Evolutionary conservation across 768 basidiomycete genomes (phyloP).

Genomic region (Phanerochaete carnosa): DNA sequence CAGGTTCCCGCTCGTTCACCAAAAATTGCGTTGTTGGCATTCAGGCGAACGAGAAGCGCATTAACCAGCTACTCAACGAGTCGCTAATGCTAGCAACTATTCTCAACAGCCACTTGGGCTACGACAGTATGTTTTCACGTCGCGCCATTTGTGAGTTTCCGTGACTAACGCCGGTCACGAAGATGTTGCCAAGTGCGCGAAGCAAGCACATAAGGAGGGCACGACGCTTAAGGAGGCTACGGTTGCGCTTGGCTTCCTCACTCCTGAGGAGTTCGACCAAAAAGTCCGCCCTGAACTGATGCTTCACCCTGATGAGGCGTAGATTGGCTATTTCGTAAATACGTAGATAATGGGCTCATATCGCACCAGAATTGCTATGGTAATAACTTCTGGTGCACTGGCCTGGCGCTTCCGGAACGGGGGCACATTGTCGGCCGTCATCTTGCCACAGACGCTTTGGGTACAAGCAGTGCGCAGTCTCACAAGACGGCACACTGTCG

Average conservation of each 20-base stretch:
- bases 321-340: not conserved
- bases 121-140: slow-evolving; percentile 73
- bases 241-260: slow-evolving; percentile 80
- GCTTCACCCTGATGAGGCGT: slow-evolving; percentile 66
- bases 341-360: slow-evolving; percentile 1
- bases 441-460: not conserved
- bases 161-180: slow-evolving; percentile 13
- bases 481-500: not conserved
- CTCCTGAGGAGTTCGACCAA: slow-evolving; percentile 88
- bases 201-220: slow-evolving; percentile 99
- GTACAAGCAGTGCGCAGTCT: not conserved
- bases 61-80: slow-evolving; percentile 85
- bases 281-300: slow-evolving; percentile 93
- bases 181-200: slow-evolving; percentile 98
- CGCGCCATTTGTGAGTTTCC: not conserved
- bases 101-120: slow-evolving; percentile 92
- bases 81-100: slow-evolving; percentile 98
- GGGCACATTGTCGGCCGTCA: not conserved
- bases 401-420: not conserved
- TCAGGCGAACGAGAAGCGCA: slow-evolving; percentile 93
- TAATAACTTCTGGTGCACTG: not conserved
- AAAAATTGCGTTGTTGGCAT: slow-evolving; percentile 97
- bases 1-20: slow-evolving; percentile 89
- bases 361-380: not conserved
- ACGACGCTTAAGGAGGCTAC: slow-evolving; percentile 95